phyloP scores from a whole-genome alignment of 352 stramenopile genomes.

The Phytophthora cryptogea region DNA sequence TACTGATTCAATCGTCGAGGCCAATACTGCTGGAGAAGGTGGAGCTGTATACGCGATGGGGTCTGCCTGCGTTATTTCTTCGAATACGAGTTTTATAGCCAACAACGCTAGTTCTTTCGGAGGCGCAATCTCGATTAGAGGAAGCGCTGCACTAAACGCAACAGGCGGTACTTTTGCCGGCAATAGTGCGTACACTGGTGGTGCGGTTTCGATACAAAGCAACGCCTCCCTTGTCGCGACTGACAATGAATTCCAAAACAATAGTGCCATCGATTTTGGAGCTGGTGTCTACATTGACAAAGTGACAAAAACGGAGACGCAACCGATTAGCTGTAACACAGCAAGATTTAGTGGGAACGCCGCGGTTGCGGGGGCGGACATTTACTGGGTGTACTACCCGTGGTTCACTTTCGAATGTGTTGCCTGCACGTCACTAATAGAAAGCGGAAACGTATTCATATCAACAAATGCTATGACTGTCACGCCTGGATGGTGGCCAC shows the following conservation, averaged over 20 bases:
- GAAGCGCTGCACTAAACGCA: constrained; percentile 26
- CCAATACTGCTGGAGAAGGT: constrained; percentile 51
- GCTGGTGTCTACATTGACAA: constrained; percentile 61
- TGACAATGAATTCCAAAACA: constrained; percentile 38
- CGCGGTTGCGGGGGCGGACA: constrained; percentile 45
- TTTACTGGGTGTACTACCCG: constrained; percentile 66
- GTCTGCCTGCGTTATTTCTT: constrained; percentile 33
- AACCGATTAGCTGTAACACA: constrained; percentile 11
- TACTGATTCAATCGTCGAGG: constrained; percentile 31
- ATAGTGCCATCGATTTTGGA: constrained; percentile 54
- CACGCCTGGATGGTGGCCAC: constrained; percentile 59
- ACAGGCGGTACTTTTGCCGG: constrained; percentile 18
- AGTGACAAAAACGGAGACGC: constrained; percentile 8
- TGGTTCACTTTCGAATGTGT: constrained; percentile 46
- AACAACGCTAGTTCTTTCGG: constrained; percentile 57
- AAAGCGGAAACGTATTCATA: constrained; percentile 5
- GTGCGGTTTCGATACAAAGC: constrained; percentile 45
- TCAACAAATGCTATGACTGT: constrained; percentile 52
- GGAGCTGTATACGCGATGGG: constrained; percentile 53
- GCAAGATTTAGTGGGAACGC: constrained; percentile 41
- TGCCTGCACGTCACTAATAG: constrained; percentile 27
- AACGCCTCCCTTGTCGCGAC: constrained; percentile 39
- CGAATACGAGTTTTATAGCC: not conserved
- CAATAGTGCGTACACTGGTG: constrained; percentile 58
- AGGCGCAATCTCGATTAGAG: constrained; percentile 42